A percentile compares a stretch with the other conserved stretches of the same genome.
Evolutionary conservation across 176 grass and related monocot genomes (phyloP).

Genomic region (Eremochloa ophiuroides): DNA sequence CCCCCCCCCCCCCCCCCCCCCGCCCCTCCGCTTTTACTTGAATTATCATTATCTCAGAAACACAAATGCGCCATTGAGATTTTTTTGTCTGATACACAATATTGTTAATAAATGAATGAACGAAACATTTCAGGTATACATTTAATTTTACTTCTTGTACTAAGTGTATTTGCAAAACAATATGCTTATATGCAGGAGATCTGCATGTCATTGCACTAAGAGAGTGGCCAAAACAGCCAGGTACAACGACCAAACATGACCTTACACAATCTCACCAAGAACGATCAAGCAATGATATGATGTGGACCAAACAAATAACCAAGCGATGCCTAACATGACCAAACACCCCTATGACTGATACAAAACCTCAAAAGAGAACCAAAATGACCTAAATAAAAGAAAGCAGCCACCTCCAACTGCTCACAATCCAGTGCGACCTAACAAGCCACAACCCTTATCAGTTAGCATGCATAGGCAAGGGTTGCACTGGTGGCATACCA

Average conservation of each 20-base stretch:
- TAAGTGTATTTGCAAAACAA: neutral
- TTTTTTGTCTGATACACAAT: neutral
- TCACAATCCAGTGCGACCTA: neutral
- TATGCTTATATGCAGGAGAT: neutral
- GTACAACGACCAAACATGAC: neutral
- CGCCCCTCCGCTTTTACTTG: too few species aligned
- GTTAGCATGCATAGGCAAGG: neutral
- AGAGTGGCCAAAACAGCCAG: neutral
- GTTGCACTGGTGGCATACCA: neutral
- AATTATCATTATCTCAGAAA: constrained; percentile 15
- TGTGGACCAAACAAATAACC: neutral
- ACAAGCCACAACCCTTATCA: neutral
- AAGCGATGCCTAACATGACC: neutral
- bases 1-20: too few species aligned
- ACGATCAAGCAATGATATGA: neutral
- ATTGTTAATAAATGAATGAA: neutral
- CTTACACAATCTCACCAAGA: neutral
- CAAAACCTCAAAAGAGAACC: neutral
- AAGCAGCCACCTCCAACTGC: neutral
- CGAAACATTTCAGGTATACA: neutral
- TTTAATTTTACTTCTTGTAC: neutral
- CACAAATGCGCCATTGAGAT: neutral
- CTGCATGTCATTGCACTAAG: neutral
- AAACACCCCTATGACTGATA: neutral
- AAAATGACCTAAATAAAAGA: neutral